Conservation (phyloP, 192 early-diverging fungal genomes). For the Backusella westeae region DNA sequence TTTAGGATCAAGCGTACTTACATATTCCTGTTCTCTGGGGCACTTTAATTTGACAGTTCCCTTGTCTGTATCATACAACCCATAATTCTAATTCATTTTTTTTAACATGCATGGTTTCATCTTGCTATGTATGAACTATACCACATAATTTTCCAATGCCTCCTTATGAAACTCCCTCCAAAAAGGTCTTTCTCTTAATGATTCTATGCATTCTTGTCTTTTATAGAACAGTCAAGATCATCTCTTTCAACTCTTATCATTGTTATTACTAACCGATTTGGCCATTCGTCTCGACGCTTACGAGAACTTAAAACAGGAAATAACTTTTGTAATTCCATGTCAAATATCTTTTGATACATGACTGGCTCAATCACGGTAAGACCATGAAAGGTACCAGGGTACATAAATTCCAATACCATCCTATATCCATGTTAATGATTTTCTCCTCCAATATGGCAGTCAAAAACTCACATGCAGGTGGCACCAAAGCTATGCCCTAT, state of each 20-base stretch:
- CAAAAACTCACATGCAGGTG: conserved; percentile 18
- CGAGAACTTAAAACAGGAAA: conserved; percentile 36
- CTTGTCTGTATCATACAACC: conserved; percentile 37
- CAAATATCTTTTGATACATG: conserved; percentile 10
- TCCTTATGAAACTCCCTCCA: conserved; percentile 48
- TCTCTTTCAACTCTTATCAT: not conserved
- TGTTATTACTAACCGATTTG: conserved; percentile 25
- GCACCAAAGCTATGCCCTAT: conserved; percentile 59
- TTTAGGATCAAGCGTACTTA: conserved; percentile 12
- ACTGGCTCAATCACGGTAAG: conserved; percentile 14
- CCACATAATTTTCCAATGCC: conserved; percentile 50
- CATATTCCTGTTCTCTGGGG: conserved; percentile 44
- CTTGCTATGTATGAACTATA: conserved; percentile 22
- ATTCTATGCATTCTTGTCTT: conserved; percentile 30
- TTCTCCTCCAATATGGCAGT: no score
- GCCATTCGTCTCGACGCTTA: conserved; percentile 51
- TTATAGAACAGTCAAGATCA: not conserved
- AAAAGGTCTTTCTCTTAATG: conserved; percentile 31
- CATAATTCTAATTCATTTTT: conserved; percentile 35
- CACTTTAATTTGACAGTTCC: conserved; percentile 43
- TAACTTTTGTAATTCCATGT: conserved; percentile 23
- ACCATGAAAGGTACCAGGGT: conserved; percentile 12
- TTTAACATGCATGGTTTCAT: not conserved
- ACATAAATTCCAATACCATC: conserved; percentile 18
- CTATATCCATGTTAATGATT: not conserved